Conservation (phyloP, 1,139 yeast species). For the Lodderomyces orthopsilosis region DNA sequence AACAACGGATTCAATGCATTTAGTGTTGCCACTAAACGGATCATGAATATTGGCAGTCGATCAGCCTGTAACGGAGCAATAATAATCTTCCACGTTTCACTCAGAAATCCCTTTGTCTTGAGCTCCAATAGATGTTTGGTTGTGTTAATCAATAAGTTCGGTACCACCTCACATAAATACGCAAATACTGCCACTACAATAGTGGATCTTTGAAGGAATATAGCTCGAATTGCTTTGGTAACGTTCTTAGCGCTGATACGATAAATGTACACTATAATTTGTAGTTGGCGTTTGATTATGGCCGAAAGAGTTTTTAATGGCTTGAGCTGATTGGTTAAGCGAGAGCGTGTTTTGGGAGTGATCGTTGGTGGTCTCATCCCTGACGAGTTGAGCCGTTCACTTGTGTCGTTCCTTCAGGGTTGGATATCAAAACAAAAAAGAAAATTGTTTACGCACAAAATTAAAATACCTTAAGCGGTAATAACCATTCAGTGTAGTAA, state of each 20-base stretch:
- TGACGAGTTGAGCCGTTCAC: background rate
- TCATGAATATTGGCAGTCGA: slow-evolving; percentile 31
- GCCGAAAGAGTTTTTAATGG: background rate
- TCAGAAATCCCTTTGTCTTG: slow-evolving; percentile 12
- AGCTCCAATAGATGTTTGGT: slow-evolving; percentile 17
- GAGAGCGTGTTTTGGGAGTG: background rate
- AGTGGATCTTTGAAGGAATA: slow-evolving; percentile 15
- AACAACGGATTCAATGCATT: slow-evolving; percentile 17
- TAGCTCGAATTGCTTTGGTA: slow-evolving; percentile 3
- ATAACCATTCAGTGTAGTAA: no score
- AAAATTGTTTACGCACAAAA: no score
- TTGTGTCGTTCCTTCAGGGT: no score
- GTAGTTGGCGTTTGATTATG: background rate
- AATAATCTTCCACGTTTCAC: slow-evolving; percentile 16
- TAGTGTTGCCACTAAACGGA: slow-evolving; percentile 19
- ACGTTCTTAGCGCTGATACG: background rate
- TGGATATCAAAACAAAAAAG: no score
- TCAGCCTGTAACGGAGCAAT: slow-evolving; percentile 24
- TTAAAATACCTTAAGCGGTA: background rate
- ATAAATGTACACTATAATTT: background rate
- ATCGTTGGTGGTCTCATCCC: background rate
- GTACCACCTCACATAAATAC: slow-evolving; percentile 33
- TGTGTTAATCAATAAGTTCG: slow-evolving; percentile 24
- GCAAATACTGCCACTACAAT: slow-evolving; percentile 33
- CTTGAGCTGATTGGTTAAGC: background rate